Conservation (phyloP, 2,329 filamentous ascomycete genomes). For the Colletotrichum sidae region DNA sequence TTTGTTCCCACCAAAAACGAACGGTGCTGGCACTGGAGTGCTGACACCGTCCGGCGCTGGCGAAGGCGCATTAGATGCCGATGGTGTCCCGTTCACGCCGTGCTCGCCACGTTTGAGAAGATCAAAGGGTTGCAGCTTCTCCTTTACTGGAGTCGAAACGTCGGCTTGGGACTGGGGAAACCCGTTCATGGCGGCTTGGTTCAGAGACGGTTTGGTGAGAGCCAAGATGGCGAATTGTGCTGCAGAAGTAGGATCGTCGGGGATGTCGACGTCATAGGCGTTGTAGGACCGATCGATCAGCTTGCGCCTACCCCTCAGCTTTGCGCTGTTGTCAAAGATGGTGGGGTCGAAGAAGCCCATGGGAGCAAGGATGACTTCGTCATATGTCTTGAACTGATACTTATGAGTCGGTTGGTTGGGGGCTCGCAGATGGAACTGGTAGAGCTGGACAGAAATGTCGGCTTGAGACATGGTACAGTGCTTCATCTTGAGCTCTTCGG, state of each 20-base stretch:
- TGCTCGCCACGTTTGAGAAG: constrained; percentile 76
- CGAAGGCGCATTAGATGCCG: constrained; percentile 87
- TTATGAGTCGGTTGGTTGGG: constrained; percentile 91
- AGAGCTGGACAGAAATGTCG: constrained; percentile 88
- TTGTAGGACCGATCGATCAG: constrained; percentile 91
- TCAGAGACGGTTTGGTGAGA: constrained; percentile 69
- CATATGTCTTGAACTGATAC: constrained; percentile 96
- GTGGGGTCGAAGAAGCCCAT: constrained; percentile 94
- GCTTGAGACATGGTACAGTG: constrained; percentile 92
- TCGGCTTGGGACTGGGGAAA: constrained; percentile 57
- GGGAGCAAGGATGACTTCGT: constrained; percentile 92
- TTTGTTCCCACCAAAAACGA: constrained; percentile 64
- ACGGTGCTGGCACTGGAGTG: constrained; percentile 72
- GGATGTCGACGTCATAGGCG: constrained; percentile 86
- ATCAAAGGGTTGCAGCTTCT: constrained; percentile 74
- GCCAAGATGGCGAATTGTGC: constrained; percentile 80
- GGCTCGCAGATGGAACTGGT: constrained; percentile 90
- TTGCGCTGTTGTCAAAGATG: constrained; percentile 85
- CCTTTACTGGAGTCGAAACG: constrained; percentile 70
- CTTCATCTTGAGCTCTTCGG: constrained; percentile 95
- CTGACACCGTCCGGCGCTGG: constrained; percentile 82
- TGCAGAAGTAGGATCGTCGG: constrained; percentile 88
- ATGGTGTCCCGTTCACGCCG: constrained; percentile 80
- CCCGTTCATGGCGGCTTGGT: constrained; percentile 56
- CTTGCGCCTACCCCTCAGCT: constrained; percentile 82